Evolutionary conservation across 352 stramenopile genomes (phyloP).

Genomic region (Peronospora destructor): DNA sequence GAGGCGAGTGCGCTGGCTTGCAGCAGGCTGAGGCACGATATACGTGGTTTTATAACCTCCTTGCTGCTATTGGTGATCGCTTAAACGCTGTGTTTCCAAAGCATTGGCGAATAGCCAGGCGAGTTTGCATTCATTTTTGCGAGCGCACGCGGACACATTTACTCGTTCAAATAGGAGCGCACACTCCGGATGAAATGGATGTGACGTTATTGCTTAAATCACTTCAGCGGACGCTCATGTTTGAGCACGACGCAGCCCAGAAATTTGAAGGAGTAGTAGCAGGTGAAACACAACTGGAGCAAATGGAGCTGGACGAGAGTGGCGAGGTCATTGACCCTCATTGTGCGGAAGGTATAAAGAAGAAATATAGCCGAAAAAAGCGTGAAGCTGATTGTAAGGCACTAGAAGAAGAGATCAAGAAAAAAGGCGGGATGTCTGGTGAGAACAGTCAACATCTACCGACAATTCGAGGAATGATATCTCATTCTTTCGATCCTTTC

Average conservation of each 20-base stretch:
- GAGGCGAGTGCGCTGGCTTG: slow-evolving; percentile 45
- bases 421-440: slow-evolving; percentile 39
- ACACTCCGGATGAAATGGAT: slow-evolving; percentile 69
- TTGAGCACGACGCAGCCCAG: slow-evolving; percentile 65
- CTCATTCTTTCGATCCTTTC: slow-evolving; percentile 94
- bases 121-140: slow-evolving; percentile 91
- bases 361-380: slow-evolving; percentile 70
- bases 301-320: slow-evolving; percentile 67
- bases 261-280: slow-evolving; percentile 54
- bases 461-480: slow-evolving; percentile 81
- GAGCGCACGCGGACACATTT: slow-evolving; percentile 73
- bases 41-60: slow-evolving; percentile 75
- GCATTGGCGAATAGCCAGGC: slow-evolving; percentile 93
- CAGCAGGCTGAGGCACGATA: slow-evolving; percentile 66
- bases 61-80: slow-evolving; percentile 58
- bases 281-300: slow-evolving; percentile 36
- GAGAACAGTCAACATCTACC: slow-evolving; percentile 44
- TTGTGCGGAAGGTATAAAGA: slow-evolving; percentile 69
- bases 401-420: slow-evolving; percentile 56
- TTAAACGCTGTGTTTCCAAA: slow-evolving; percentile 93
- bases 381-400: slow-evolving; percentile 57
- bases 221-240: slow-evolving; percentile 69
- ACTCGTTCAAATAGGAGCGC: slow-evolving; percentile 52
- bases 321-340: slow-evolving; percentile 64
- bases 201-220: slow-evolving; percentile 65